Evolutionary conservation across 345 rosid species (phyloP), one percentile per base, ranked within the genome.

Genomic region (Hibiscus tridactylites): DNA sequence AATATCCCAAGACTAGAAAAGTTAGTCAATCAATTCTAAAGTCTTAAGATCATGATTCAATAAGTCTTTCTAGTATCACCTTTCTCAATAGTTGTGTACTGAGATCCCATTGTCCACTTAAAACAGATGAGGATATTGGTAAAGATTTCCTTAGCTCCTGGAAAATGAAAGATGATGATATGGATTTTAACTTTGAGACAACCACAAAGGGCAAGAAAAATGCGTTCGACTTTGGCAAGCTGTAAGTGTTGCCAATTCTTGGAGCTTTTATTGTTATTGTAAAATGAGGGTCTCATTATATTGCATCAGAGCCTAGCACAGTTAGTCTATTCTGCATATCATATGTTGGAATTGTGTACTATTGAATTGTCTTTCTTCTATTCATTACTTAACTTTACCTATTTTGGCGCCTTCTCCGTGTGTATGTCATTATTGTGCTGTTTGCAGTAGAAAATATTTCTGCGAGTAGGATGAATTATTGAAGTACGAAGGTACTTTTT

Each of bases 101-200:
- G 60, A 11, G 58, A 72, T 65, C 59, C 47, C 66, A 53, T 17
- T 21, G 65, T 73, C 68, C 42, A 35, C 52, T 75, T 76, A 44
- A 57, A 71, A 80, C 88, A 89, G 99, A 87, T 73, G 88, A 84
- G 16, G 91, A 84, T 46, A 77, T 87, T 82, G 99, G 96, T 77
- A 86, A 85, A 63, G 96, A 89, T 44, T 88, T 87, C 73, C 80
- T 87, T 33, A 73, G 81, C 79, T 86, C 93, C 68, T 95, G 98
- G 97, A 86, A 87, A 73, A 85, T 82, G 50, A 86, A 78, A 60
- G 88, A 88, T 77, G 93, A 88, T 33, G 74, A 83, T 33, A 79
- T 90, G 86, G 91, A 95, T 81, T 90, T 92, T 76, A 77, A 68
- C 85, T 87, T 88, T 79, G 88, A 77, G 49, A 47, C 83, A 26